Base-by-base conservation (phyloP, 2,329 filamentous ascomycete species). In the Ilyonectria mors-panacis region DNA sequence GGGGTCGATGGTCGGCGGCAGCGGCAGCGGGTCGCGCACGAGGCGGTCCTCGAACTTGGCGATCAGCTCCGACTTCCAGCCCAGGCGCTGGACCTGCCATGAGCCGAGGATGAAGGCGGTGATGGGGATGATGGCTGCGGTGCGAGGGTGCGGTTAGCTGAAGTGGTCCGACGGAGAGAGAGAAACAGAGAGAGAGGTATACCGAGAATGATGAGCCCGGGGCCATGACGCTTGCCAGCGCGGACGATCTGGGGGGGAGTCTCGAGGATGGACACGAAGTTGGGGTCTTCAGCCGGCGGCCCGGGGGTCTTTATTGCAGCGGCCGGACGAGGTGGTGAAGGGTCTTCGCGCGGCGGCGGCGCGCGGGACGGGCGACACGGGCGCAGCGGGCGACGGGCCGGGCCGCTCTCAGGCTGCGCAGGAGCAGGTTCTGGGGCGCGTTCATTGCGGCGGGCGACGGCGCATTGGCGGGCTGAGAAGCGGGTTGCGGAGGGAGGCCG, bases 1-100 rank as follows among this genome's bases (percentile, higher is more conserved):
- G 0, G 94, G 92, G 78, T 98, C 94, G 70, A 99, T 87, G 61
- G 89, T 88, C 2, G 94, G 91, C 4, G 96, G 96, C 0, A 99
- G 85, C 0, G 95, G 95, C 0, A 99, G 85, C 0, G 96, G 96
- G 19, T 92, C 88, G 63, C 93, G 93, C 45, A 97, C 88, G 39
- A 99, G 88, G 6, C 95, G 93, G 84, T 99, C 95, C 83, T 98
- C 96, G 81, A 93, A 94, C 74, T 92, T 94, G 66, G 95, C 94
- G 68, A 99, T 91, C 13, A 99, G 86, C 51, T 97, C 93, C 4
- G 94, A 94, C 81, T 99, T 99, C 95, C 95, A 97, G 65, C 91
- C 90, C 1, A 99, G 88, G 12, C 96, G 92, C 80, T 97, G 90
- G 60, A 99, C 93, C 80, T 99, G 96, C 96, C 96, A 99, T 70